phyloP scores from a whole-genome alignment of 2,329 filamentous ascomycete species.

The Diaporthe nobilis region DNA sequence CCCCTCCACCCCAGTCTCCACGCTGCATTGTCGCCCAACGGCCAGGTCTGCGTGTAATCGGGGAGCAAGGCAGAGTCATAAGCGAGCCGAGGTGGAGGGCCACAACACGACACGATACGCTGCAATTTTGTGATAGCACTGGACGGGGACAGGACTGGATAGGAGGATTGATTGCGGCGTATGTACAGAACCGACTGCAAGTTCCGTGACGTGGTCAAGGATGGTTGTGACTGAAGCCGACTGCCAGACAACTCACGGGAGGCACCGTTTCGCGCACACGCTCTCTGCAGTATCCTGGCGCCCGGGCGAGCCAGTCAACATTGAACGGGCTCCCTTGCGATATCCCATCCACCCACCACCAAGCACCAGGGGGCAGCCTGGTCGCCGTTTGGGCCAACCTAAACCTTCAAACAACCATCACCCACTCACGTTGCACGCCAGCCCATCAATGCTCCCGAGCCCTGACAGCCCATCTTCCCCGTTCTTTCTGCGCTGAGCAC shows the following conservation, averaged over 20 bases:
- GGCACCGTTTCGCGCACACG: constrained; percentile 23
- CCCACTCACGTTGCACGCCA: constrained; percentile 56
- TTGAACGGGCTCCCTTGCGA: constrained; percentile 38
- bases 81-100: constrained; percentile 29
- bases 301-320: constrained; percentile 21
- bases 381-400: constrained; percentile 37
- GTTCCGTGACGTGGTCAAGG: constrained; percentile 1
- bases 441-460: constrained; percentile 62
- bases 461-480: constrained; percentile 49
- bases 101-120: constrained; percentile 26
- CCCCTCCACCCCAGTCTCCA: constrained; percentile 1
- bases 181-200: constrained; percentile 12
- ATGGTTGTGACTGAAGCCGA: constrained; percentile 5
- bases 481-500: constrained; percentile 44
- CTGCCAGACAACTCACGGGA: constrained; percentile 9
- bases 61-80: constrained; percentile 27
- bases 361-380: constrained; percentile 37
- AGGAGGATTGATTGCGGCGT: background rate
- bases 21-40: constrained; percentile 33
- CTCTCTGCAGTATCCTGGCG: constrained; percentile 18
- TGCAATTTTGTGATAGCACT: constrained; percentile 10
- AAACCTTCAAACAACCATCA: constrained; percentile 46
- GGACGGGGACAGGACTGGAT: constrained; percentile 10
- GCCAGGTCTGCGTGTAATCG: constrained; percentile 28
- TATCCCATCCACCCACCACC: constrained; percentile 35